phyloP scores from a whole-genome alignment of 345 rosid genomes.

The Melaleuca quinquenervia region DNA sequence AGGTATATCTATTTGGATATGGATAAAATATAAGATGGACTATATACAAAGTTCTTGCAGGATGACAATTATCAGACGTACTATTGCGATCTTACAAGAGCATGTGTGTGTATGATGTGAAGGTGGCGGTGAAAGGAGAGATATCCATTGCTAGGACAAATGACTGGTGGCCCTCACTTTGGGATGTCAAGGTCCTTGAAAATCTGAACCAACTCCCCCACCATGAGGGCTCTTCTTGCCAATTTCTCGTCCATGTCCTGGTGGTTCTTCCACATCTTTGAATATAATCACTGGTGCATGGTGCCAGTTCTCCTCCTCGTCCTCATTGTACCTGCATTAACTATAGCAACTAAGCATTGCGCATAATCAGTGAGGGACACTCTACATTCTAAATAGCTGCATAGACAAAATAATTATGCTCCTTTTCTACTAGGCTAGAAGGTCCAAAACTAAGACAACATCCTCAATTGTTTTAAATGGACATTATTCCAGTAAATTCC shows the following conservation, averaged over 20 bases:
- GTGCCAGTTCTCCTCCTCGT: conserved; percentile 62
- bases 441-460: background rate
- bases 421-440: background rate
- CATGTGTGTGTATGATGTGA: no score
- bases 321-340: conserved; percentile 29
- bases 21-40: no score
- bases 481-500: background rate
- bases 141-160: no score
- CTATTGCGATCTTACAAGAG: no score
- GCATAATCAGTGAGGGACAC: no score
- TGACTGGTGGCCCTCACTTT: no score
- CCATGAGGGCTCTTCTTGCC: conserved; percentile 33
- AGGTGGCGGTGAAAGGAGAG: no score
- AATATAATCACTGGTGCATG: conserved; percentile 38
- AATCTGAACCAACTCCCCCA: conserved; percentile 56
- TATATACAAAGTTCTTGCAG: no score
- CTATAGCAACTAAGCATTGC: background rate
- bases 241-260: conserved; percentile 66
- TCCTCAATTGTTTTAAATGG: background rate
- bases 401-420: background rate
- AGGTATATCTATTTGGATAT: no score
- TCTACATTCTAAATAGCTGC: no score
- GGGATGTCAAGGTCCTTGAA: conserved; percentile 62
- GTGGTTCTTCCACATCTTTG: conserved; percentile 45
- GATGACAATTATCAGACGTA: no score